These are phyloP conservation scores for Ogataea minuta DNA, from an alignment of 805 yeast species.

Conservation along the genomic window DNA sequence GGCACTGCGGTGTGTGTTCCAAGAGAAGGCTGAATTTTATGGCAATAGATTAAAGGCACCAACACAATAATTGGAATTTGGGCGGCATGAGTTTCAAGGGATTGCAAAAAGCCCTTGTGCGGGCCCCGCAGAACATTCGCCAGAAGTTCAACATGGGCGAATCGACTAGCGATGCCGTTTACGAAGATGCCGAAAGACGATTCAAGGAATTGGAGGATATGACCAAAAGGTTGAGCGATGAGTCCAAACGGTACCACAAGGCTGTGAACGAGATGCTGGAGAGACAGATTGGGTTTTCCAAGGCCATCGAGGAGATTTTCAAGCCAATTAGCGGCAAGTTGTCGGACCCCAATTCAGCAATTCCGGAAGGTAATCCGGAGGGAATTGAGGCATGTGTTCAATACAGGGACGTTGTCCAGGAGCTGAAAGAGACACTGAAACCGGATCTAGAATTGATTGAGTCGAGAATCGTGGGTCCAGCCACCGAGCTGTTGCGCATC, in stretches of 20 bases:
- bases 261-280: slow-evolving; percentile 93
- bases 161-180: slow-evolving; percentile 79
- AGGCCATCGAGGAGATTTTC: slow-evolving; percentile 91
- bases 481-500: slow-evolving; percentile 82
- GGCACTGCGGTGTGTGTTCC: background rate
- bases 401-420: slow-evolving; percentile 83
- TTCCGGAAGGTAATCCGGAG: slow-evolving; percentile 93
- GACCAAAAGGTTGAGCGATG: slow-evolving; percentile 85
- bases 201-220: slow-evolving; percentile 89
- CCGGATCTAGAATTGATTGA: slow-evolving; percentile 95
- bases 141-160: slow-evolving; percentile 90
- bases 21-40: slow-evolving; percentile 1
- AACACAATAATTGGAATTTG: background rate
- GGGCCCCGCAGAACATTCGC: slow-evolving; percentile 91
- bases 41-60: background rate
- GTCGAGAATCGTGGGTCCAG: slow-evolving; percentile 83
- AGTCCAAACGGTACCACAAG: slow-evolving; percentile 82
- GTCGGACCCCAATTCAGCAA: slow-evolving; percentile 82
- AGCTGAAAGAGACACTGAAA: slow-evolving; percentile 77
- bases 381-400: slow-evolving; percentile 94
- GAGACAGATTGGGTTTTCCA: slow-evolving; percentile 93
- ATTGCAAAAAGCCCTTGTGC: slow-evolving; percentile 68
- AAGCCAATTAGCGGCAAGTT: slow-evolving; percentile 93
- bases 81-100: slow-evolving; percentile 84
- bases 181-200: slow-evolving; percentile 92